A percentile compares a stretch with the other conserved stretches of the same genome.
phyloP scores from a whole-genome alignment of 345 rosid genomes.

The Arabidopsis arenosa region DNA sequence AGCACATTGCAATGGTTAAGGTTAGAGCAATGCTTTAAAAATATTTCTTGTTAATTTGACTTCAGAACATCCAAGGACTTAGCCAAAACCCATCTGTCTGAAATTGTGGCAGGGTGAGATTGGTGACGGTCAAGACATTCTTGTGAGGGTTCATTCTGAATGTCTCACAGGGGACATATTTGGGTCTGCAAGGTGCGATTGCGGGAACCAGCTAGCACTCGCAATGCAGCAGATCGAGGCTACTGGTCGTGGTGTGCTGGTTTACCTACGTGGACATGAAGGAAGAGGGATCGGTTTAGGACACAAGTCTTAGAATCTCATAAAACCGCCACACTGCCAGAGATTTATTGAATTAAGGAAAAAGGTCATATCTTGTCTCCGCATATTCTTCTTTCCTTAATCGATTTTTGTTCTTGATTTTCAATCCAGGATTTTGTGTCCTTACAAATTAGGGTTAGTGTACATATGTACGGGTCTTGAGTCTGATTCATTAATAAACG shows the following conservation, averaged over 20 bases:
- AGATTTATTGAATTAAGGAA: no score
- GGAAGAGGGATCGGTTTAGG: conserved; percentile 95
- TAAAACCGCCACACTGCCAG: no score
- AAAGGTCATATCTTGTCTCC: no score
- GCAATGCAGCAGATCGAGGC: conserved; percentile 87
- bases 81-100: conserved; percentile 3
- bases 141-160: conserved; percentile 80
- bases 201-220: conserved; percentile 79
- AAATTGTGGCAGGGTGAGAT: conserved; percentile 60
- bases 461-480: no score
- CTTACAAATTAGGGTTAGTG: no score
- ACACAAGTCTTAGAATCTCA: conserved; percentile 64
- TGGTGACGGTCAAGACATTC: conserved; percentile 82
- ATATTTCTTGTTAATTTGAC: not conserved
- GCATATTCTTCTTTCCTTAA: no score
- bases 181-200: conserved; percentile 81
- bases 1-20: conserved; percentile 99
- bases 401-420: no score
- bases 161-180: conserved; percentile 87
- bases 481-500: no score
- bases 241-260: conserved; percentile 71
- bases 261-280: conserved; percentile 88
- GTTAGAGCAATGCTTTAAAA: conserved; percentile 52
- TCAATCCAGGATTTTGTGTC: no score
- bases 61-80: not conserved